Conservation (phyloP, 352 stramenopile genomes). For the Nothophytophthora sp. region DNA sequence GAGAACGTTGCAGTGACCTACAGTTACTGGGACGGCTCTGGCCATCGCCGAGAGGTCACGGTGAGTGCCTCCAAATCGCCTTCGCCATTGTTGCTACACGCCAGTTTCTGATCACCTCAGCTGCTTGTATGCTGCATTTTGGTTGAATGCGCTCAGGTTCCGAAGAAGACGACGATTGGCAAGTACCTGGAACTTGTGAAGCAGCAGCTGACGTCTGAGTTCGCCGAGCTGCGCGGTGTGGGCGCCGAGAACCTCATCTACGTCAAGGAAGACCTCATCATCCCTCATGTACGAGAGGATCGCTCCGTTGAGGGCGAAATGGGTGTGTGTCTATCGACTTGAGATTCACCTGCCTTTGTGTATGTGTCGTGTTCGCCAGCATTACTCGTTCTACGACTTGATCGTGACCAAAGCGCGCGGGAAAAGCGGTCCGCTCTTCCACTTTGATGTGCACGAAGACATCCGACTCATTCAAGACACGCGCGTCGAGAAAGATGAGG, state of each 20-base stretch:
- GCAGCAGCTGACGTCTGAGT: slow-evolving; percentile 92
- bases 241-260: slow-evolving; percentile 96
- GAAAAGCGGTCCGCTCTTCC: slow-evolving; percentile 97
- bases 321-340: neutral
- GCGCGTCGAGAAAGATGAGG: slow-evolving; percentile 96
- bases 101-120: too few species aligned
- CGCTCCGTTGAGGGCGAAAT: neutral
- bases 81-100: too few species aligned
- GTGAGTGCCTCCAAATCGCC: too few species aligned
- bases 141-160: too few species aligned
- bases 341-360: slow-evolving; percentile 17
- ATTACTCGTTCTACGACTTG: slow-evolving; percentile 99
- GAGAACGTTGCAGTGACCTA: slow-evolving; percentile 96
- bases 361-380: slow-evolving; percentile 34
- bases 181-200: slow-evolving; percentile 88
- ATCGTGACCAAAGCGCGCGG: slow-evolving; percentile 97
- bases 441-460: slow-evolving; percentile 97
- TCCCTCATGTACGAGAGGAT: slow-evolving; percentile 85
- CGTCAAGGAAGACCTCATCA: slow-evolving; percentile 99
- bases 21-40: slow-evolving; percentile 98
- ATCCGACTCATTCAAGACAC: slow-evolving; percentile 91
- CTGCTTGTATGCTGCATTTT: too few species aligned
- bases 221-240: slow-evolving; percentile 91
- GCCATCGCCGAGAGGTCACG: slow-evolving; percentile 92
- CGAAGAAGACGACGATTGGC: slow-evolving; percentile 93